Percentiles rank a stretch among this genome's conserved stretches.
These are phyloP conservation scores for Nematocida minor DNA, from an alignment of 371 early-diverging fungal genomes.

Conservation along the genomic window DNA sequence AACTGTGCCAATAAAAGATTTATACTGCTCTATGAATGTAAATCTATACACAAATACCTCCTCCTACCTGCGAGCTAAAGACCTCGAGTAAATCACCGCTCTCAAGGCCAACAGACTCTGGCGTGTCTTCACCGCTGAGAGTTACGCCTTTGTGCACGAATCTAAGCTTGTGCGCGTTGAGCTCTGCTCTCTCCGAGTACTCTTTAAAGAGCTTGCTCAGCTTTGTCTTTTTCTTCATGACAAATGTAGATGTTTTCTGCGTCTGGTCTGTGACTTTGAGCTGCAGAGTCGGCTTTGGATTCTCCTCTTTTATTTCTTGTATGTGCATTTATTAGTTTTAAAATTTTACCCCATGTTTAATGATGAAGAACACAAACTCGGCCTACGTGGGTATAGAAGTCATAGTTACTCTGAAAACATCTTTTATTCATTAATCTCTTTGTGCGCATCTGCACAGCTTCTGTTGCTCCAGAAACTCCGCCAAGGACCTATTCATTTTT, in stretches of 20 bases:
- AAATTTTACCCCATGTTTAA: constrained; percentile 32
- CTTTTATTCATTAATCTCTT: constrained; percentile 30
- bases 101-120: constrained; percentile 3
- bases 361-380: constrained; percentile 34
- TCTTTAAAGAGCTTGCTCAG: constrained; percentile 33
- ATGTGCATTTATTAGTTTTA: constrained; percentile 14
- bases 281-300: background rate
- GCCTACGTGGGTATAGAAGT: constrained; percentile 9
- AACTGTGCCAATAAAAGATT: too few relatives aligned
- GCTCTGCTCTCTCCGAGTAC: background rate
- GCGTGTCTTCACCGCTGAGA: constrained; percentile 15
- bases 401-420: constrained; percentile 55
- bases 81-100: constrained; percentile 15
- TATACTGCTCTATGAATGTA: too few relatives aligned
- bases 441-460: background rate
- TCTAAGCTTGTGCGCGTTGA: constrained; percentile 19
- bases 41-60: too few relatives aligned
- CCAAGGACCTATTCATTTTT: too few relatives aligned
- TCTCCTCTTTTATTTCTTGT: constrained; percentile 3
- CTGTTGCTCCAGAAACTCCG: too few relatives aligned
- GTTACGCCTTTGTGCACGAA: constrained; percentile 31
- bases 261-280: background rate
- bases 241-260: background rate
- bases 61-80: constrained; percentile 40
- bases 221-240: constrained; percentile 20